A percentile compares a stretch with the other conserved stretches of the same genome.
Evolutionary conservation across 805 yeast species (phyloP).

Genomic region (Saccharomycopsis vini): DNA sequence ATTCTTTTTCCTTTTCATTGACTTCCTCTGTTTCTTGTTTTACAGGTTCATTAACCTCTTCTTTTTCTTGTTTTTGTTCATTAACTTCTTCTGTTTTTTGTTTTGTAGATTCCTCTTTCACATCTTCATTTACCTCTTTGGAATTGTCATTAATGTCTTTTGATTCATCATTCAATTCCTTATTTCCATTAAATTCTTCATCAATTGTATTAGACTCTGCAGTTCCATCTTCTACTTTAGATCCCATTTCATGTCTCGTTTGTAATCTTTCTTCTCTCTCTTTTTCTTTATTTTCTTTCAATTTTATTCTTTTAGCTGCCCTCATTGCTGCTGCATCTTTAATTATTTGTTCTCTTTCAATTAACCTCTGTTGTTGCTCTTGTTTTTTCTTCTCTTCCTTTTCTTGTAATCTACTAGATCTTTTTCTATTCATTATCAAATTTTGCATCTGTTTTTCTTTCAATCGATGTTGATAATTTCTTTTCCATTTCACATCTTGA

Average conservation of each 20-base stretch:
- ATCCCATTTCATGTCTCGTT: not conserved
- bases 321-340: constrained; percentile 17
- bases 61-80: too few relatives aligned
- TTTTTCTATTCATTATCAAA: constrained; percentile 57
- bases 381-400: constrained; percentile 49
- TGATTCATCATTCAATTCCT: too few relatives aligned
- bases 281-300: constrained; percentile 10
- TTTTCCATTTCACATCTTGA: constrained; percentile 46
- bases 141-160: too few relatives aligned
- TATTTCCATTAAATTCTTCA: too few relatives aligned
- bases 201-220: too few relatives aligned
- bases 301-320: constrained; percentile 17
- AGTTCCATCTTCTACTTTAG: too few relatives aligned
- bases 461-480: constrained; percentile 43
- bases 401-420: constrained; percentile 67
- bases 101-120: too few relatives aligned
- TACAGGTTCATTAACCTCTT: too few relatives aligned
- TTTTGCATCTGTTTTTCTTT: constrained; percentile 58
- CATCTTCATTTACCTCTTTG: too few relatives aligned
- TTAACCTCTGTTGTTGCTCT: constrained; percentile 32
- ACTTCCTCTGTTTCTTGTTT: too few relatives aligned
- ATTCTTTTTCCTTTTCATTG: too few relatives aligned
- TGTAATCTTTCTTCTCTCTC: not conserved
- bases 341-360: constrained; percentile 12
- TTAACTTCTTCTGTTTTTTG: too few relatives aligned